A percentile compares a stretch with the other conserved stretches of the same genome.
Evolutionary conservation across 2,329 filamentous ascomycete species (phyloP).

Genomic region (Corynespora cassiicola): DNA sequence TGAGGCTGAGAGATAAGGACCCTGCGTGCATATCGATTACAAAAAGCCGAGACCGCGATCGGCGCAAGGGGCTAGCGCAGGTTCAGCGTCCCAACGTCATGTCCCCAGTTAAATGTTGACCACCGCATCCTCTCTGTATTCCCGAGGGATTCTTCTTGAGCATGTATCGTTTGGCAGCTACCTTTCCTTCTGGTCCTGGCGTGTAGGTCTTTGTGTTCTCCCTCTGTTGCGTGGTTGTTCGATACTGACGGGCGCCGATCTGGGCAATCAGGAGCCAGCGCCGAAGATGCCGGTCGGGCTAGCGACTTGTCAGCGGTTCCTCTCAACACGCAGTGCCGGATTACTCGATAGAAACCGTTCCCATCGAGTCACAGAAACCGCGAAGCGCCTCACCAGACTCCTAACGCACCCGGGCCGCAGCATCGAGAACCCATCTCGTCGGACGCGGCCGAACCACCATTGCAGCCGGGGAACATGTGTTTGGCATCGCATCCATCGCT

Average conservation of each 20-base stretch:
- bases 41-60: constrained; percentile 28
- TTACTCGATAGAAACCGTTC: constrained; percentile 41
- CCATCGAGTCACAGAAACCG: constrained; percentile 41
- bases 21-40: constrained; percentile 8
- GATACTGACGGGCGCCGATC: constrained; percentile 1
- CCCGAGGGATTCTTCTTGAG: too few relatives aligned
- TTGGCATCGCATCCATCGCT: too few relatives aligned
- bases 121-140: too few relatives aligned
- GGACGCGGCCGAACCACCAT: constrained; percentile 31
- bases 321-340: constrained; percentile 26
- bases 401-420: constrained; percentile 12
- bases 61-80: constrained; percentile 34
- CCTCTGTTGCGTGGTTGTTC: neutral
- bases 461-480: too few relatives aligned
- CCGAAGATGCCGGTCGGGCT: constrained; percentile 29
- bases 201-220: neutral
- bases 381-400: constrained; percentile 16
- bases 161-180: too few relatives aligned
- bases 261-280: constrained; percentile 17
- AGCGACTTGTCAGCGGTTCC: constrained; percentile 29
- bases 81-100: constrained; percentile 29
- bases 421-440: constrained; percentile 13
- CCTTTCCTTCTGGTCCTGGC: too few relatives aligned
- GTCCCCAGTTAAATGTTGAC: constrained; percentile 18
- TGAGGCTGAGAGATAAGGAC: constrained; percentile 21